Evolutionary conservation across 805 yeast species (phyloP).

Genomic region (Zygotorulaspora chibaensis): DNA sequence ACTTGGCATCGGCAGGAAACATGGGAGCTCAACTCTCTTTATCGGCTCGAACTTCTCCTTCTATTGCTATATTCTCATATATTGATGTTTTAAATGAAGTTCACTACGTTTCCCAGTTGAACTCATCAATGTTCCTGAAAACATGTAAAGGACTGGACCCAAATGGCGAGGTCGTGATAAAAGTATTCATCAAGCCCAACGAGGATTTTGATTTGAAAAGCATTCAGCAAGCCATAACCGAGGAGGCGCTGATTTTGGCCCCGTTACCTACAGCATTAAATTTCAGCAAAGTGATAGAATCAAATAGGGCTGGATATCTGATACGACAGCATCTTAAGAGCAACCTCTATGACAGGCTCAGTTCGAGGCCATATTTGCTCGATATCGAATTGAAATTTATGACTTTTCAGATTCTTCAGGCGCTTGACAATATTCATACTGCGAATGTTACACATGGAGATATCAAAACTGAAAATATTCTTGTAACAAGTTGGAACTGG

Average conservation of each 20-base stretch:
- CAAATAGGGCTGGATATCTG: conserved; percentile 87
- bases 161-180: conserved; percentile 70
- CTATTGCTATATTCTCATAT: conserved; percentile 87
- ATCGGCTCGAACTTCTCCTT: conserved; percentile 85
- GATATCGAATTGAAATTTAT: conserved; percentile 80
- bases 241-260: conserved; percentile 36
- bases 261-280: conserved; percentile 63
- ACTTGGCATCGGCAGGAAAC: not conserved
- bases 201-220: conserved; percentile 24
- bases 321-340: conserved; percentile 76
- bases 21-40: conserved; percentile 90
- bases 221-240: conserved; percentile 35
- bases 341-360: conserved; percentile 80
- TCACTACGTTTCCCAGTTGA: conserved; percentile 70
- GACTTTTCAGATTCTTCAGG: conserved; percentile 69
- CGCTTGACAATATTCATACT: conserved; percentile 60
- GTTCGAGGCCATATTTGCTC: conserved; percentile 83
- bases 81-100: conserved; percentile 72
- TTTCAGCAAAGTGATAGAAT: conserved; percentile 70
- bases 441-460: conserved; percentile 77
- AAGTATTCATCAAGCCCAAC: conserved; percentile 73
- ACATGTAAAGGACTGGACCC: conserved; percentile 76
- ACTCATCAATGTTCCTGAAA: conserved; percentile 79
- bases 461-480: conserved; percentile 81
- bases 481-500: conserved; percentile 90